Conservation (phyloP, 108 stramenopile genomes). For the Cyclostephanos tholiformis region DNA sequence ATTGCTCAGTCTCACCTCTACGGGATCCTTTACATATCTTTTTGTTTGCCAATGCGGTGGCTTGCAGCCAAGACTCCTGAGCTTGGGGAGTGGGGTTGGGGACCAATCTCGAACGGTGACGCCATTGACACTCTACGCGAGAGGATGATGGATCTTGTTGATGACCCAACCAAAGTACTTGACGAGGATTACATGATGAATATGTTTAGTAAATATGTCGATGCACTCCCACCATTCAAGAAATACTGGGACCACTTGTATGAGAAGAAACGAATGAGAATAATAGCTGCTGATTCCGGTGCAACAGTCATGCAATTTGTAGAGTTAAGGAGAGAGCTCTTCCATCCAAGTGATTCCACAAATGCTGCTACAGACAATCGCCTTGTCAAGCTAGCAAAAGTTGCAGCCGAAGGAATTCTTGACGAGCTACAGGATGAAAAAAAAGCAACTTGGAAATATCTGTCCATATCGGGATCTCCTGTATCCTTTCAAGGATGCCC, state of each 20-base stretch:
- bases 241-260: slow-evolving; percentile 6
- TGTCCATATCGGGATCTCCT: too few relatives aligned
- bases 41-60: slow-evolving; percentile 11
- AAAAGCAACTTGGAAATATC: too few relatives aligned
- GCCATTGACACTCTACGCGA: neutral
- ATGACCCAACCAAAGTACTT: neutral
- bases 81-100: slow-evolving; percentile 10
- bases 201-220: neutral
- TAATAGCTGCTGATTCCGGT: neutral
- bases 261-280: slow-evolving; percentile 5
- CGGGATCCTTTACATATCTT: slow-evolving; percentile 2
- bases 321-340: too few relatives aligned
- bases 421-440: too few relatives aligned
- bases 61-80: slow-evolving; percentile 8
- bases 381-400: neutral
- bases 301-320: neutral
- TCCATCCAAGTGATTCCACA: neutral
- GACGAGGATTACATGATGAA: slow-evolving; percentile 14
- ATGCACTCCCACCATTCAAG: slow-evolving; percentile 14
- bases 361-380: neutral
- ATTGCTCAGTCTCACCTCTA: neutral
- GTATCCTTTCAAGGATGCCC: too few relatives aligned
- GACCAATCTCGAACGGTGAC: neutral
- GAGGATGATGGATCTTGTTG: neutral
- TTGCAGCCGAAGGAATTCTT: too few relatives aligned